Evolutionary conservation across 768 basidiomycete species (phyloP), one percentile per base, ranked within the genome.

Genomic region (Pleurotus ostreatus): DNA sequence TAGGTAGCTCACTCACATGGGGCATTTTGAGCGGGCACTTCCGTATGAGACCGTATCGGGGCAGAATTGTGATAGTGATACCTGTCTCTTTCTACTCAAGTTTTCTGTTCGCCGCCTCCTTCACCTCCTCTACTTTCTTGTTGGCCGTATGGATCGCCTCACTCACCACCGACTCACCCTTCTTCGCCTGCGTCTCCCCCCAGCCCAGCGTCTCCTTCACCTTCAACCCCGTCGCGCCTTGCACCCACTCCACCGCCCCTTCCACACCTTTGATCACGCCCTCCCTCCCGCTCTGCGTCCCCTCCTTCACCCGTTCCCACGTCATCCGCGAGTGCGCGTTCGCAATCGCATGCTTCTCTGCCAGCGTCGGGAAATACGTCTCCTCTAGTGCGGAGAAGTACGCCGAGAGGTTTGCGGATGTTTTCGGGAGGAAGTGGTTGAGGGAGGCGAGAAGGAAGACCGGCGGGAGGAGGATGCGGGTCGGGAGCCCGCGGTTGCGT

Each of bases 351-450:
- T 93, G 88, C 59, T 83, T 82, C 61, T 85, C 74, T 1, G 91
- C 85, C 6, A 92, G 58, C 0, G 72, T 68, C 1, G 94, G 94
- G 63, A 84, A 73, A 67, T 92, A 84, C 1, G 68, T 67, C 18
- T 85, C 82, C 70, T 97, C 94, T 46, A 95, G 74, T 11, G 78
- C 75, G 37, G 80, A 80, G 46, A 85, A 67, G 74, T 91, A 93
- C 2, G 63, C 67, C 9, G 80, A 75, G 61, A 95, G 70, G 65
- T 94, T 94, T 55, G 70, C 62, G 2, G 88, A 79, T 4, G 92
- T 91, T 67, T 87, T 78, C 4, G 96, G 96, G 41, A 97, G 83
- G 83, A 97, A 95, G 69, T 95, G 85, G 55, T 83, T 76, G 45
- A 87, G 74, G 25, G 94, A 85, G 57, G 81, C 66, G 56, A 88